Evolutionary conservation across 2,329 filamentous ascomycete species (phyloP).

Genomic region (Aspergillus quadrilineatus): DNA sequence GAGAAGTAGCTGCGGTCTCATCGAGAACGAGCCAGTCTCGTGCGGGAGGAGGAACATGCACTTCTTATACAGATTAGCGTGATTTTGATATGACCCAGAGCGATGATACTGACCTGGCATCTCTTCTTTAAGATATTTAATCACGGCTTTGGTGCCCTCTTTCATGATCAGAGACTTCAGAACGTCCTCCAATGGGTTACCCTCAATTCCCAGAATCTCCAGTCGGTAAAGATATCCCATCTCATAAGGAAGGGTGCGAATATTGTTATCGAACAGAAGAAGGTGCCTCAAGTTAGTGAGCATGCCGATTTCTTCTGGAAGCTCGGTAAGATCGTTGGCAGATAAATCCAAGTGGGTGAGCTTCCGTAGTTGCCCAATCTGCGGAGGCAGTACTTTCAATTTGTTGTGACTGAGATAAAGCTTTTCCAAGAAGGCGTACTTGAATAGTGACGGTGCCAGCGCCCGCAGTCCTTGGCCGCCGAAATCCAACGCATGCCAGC

Average conservation of each 20-base stretch:
- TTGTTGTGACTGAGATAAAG: slow-evolving; percentile 94
- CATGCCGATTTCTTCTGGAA: slow-evolving; percentile 94
- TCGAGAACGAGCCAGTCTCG: slow-evolving; percentile 77
- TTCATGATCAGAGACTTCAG: slow-evolving; percentile 82
- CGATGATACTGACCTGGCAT: slow-evolving; percentile 69
- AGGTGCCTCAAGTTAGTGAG: slow-evolving; percentile 86
- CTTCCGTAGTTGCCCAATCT: slow-evolving; percentile 78
- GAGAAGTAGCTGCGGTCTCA: slow-evolving; percentile 46
- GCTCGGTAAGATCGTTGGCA: slow-evolving; percentile 75
- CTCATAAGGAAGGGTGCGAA: slow-evolving; percentile 78
- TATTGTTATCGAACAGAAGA: slow-evolving; percentile 84
- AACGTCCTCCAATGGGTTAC: slow-evolving; percentile 76
- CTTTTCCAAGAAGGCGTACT: slow-evolving; percentile 85
- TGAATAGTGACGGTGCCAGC: slow-evolving; percentile 75
- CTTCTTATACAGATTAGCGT: slow-evolving; percentile 46
- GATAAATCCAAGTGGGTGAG: slow-evolving; percentile 84
- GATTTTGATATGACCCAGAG: not conserved
- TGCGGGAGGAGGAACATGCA: slow-evolving; percentile 71
- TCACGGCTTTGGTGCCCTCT: slow-evolving; percentile 79
- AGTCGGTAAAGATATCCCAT: slow-evolving; percentile 85
- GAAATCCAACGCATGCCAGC: slow-evolving; percentile 92
- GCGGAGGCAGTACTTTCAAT: slow-evolving; percentile 72
- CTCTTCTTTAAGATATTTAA: slow-evolving; percentile 78
- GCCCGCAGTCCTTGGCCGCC: slow-evolving; percentile 92
- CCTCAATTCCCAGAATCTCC: slow-evolving; percentile 86